Base-by-base conservation (phyloP, 441 rosid species). In the Rhodomyrtus psidioides region DNA sequence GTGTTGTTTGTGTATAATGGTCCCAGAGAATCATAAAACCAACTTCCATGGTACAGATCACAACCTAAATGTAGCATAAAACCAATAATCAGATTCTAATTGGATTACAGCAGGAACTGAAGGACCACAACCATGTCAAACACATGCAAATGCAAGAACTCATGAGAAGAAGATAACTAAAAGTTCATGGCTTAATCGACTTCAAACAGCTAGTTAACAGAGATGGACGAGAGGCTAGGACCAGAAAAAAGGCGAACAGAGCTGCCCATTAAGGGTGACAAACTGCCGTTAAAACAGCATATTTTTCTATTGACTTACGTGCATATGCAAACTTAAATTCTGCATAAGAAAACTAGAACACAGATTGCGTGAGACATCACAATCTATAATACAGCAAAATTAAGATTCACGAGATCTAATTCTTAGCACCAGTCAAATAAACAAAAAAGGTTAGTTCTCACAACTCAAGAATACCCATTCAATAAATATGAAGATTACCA, bases 1-100 rank as follows among this genome's bases (percentile, higher is more conserved):
- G 96, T 88, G 91, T 95, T 94, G 98, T 95, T 97, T 81, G 98
- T 93, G 93, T 97, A 96, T 54, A 86, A 21, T 54, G 98, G 98
- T 85, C 97, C 99, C 26, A 51, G 28, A 23, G 94, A 85, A 92
- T 97, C 99, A 89, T 93, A 92, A 90, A 95, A 93, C 99, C 99
- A 97, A 85, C 89, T 92, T 87, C 99, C 99, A 27, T 83, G 91
- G 87, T 88, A 94, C 81, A 97, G 91, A 91, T 97, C 95, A 90
- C 99, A 97, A n/a, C 90, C 98, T 97, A 83, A 89, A 86, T 62
- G 60, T 16, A 84, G 74, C 83, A 56, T 65, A 83, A 83, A 70
- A 83, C 85, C 83, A 79, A 60, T 24, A 24, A 70, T 56, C 81
- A 83, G 70, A 53, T 49, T 17, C 49, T 39, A 81, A 55, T 49